These are phyloP conservation scores for Penicillium sclerotigenum DNA, from an alignment of 2,329 filamentous ascomycete genomes.

Conservation along the genomic window DNA sequence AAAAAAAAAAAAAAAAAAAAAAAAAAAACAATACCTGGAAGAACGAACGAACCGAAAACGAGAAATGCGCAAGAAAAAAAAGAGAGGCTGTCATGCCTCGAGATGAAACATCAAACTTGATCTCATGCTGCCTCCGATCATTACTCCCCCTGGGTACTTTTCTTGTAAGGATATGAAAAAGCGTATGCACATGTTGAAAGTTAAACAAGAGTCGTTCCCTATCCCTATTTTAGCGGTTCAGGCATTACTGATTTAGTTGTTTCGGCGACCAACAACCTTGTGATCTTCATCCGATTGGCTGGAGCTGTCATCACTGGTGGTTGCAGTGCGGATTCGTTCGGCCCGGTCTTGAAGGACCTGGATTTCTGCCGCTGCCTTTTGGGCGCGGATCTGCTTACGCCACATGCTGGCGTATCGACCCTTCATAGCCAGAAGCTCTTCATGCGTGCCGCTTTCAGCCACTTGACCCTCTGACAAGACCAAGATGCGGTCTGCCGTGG, in stretches of 20 bases:
- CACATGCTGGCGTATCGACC: conserved; percentile 83
- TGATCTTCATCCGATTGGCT: conserved; percentile 50
- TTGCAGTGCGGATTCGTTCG: conserved; percentile 42
- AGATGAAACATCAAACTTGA: conserved; percentile 3
- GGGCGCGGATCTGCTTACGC: conserved; percentile 80
- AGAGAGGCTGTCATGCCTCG: conserved; percentile 3
- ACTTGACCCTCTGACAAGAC: conserved; percentile 75
- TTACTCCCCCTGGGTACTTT: conserved; percentile 15
- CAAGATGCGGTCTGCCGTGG: conserved; percentile 78
- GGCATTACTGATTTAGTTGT: conserved; percentile 49
- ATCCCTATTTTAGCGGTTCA: conserved; percentile 69
- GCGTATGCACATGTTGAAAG: conserved; percentile 24
- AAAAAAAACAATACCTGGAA: conserved; percentile 7
- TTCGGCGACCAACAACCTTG: conserved; percentile 22
- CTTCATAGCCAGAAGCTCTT: conserved; percentile 66
- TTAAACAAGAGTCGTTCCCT: conserved; percentile 67
- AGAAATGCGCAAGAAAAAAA: conserved; percentile 1
- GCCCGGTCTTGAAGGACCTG: conserved; percentile 42
- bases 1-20: conserved; percentile 2
- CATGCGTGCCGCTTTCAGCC: conserved; percentile 73
- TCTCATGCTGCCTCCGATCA: conserved; percentile 11
- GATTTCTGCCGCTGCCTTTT: conserved; percentile 64
- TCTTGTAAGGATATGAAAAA: conserved; percentile 14
- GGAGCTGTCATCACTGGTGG: conserved; percentile 46
- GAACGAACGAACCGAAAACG: conserved; percentile 13